Conservation (phyloP, 2,329 filamentous ascomycete species). For the Cercospora sp. region DNA sequence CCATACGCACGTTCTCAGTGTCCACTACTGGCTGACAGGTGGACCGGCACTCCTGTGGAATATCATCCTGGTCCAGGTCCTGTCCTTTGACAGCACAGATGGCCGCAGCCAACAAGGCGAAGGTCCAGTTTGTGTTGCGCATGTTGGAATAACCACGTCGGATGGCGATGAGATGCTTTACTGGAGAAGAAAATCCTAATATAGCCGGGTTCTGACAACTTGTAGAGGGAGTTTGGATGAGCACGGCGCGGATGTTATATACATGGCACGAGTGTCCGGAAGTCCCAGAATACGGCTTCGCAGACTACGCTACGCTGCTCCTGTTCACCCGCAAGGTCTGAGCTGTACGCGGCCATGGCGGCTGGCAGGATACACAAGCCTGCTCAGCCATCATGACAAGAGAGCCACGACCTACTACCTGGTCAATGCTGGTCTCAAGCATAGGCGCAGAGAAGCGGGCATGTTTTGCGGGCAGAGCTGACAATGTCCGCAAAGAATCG, state of each 20-base stretch:
- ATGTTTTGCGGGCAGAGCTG: neutral
- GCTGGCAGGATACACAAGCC: slow-evolving; percentile 9
- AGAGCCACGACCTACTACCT: slow-evolving; percentile 6
- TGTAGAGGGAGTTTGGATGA: neutral
- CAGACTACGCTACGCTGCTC: neutral
- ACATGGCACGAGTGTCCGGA: neutral
- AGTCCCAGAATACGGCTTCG: neutral
- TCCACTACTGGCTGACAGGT: slow-evolving; percentile 18
- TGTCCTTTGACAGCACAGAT: slow-evolving; percentile 19
- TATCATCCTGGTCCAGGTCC: slow-evolving; percentile 16
- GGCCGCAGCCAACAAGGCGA: slow-evolving; percentile 20
- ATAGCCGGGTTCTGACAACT: neutral
- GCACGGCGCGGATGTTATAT: neutral
- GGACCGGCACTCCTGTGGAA: slow-evolving; percentile 19
- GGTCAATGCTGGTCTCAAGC: slow-evolving; percentile 4
- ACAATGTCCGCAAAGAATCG: neutral
- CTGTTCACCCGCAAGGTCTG: slow-evolving; percentile 1
- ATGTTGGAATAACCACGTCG: slow-evolving; percentile 8
- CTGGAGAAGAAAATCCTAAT: neutral
- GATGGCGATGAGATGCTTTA: neutral
- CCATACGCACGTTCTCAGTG: slow-evolving; percentile 11
- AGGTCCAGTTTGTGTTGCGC: slow-evolving; percentile 15
- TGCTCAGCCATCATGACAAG: slow-evolving; percentile 22
- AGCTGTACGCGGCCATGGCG: slow-evolving; percentile 10
- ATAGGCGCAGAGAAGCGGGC: neutral